These are phyloP conservation scores for Fomitopsis pinicola DNA, from an alignment of 1,284 basidiomycete genomes.

Conservation along the genomic window DNA sequence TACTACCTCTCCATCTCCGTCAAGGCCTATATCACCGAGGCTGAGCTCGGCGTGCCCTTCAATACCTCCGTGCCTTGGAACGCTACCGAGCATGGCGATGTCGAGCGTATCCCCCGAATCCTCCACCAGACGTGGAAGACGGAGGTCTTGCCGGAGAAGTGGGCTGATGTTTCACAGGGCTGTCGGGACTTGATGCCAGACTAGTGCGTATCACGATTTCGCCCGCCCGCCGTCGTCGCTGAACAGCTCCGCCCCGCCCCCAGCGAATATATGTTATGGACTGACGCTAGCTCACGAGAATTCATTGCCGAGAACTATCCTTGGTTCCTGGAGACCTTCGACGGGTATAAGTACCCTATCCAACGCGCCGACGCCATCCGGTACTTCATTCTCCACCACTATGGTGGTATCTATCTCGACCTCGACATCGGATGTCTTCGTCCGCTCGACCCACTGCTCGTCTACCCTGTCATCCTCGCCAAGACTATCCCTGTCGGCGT, in stretches of 20 bases:
- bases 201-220: slow-evolving; percentile 64
- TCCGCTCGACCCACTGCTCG: slow-evolving; percentile 85
- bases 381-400: slow-evolving; percentile 95
- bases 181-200: slow-evolving; percentile 91
- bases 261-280: slow-evolving; percentile 97
- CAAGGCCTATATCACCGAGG: slow-evolving; percentile 75
- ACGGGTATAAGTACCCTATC: slow-evolving; percentile 90
- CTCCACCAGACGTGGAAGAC: slow-evolving; percentile 99
- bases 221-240: slow-evolving; percentile 9
- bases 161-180: slow-evolving; percentile 75
- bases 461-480: slow-evolving; percentile 88
- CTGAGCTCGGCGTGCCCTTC: slow-evolving; percentile 62
- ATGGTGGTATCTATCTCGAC: slow-evolving; percentile 96
- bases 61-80: slow-evolving; percentile 53
- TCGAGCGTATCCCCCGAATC: slow-evolving; percentile 84
- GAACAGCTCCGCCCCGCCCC: slow-evolving; percentile 9
- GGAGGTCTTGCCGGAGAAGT: slow-evolving; percentile 79
- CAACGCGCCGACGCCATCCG: slow-evolving; percentile 97
- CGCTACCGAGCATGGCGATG: slow-evolving; percentile 50
- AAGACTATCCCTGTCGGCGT: slow-evolving; percentile 96
- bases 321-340: slow-evolving; percentile 92
- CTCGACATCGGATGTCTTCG: slow-evolving; percentile 94
- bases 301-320: slow-evolving; percentile 89
- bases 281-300: slow-evolving; percentile 84
- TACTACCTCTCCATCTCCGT: slow-evolving; percentile 86